Evolutionary conservation across 208 protist genomes (phyloP), one percentile per base, ranked within the genome.

Genomic region (Crithidia sp.): DNA sequence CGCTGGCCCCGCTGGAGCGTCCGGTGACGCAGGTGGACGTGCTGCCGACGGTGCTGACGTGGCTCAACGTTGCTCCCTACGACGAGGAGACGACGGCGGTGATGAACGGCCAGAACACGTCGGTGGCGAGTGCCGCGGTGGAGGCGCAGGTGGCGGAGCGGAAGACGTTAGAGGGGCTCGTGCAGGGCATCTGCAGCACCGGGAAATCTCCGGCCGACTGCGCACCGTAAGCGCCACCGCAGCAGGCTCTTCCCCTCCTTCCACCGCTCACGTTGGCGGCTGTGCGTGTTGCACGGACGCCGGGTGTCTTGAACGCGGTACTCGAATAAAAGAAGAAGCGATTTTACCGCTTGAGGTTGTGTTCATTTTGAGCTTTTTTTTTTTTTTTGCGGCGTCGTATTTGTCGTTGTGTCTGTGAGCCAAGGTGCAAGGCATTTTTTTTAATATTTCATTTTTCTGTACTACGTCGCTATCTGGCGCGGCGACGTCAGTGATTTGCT

Each of bases 141-240:
- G 74, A 68, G 55, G 76, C 70, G 65, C 60, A 74, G 36, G 36
- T 84, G 54, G 52, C 17, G 45, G 72, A 74, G 54, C 84, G 77
- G 7, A 36, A 59, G 41, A 9, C 61, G 10, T 81, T 93, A n/a
- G 83, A 85, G 44, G 89, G 89, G 14, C 5, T 74, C 17, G 82
- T 90, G 55, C 86, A 87, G 60, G 86, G 79, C 52, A 89, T 94
- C 71, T 94, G 89, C 73, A 80, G 81, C 62, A 77, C 82, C n/a
- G 89, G 89, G 9, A n/a, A 74, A 43, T 19, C 43, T 10, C 79
- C 79, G 4, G 16, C 59, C n/a, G 79, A 90, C 70, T 94, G 89
- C 76, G 44, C 17, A 10, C 19, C 61, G 2, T 71, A 59, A 37
- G 2, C 2, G 3, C 12, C 39, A 47, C 37, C 19, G 59, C 60